Percentiles rank a stretch among this genome's conserved stretches.
These are phyloP conservation scores for Spathaspora gorwiae DNA, from an alignment of 805 yeast genomes.

Conservation along the genomic window DNA sequence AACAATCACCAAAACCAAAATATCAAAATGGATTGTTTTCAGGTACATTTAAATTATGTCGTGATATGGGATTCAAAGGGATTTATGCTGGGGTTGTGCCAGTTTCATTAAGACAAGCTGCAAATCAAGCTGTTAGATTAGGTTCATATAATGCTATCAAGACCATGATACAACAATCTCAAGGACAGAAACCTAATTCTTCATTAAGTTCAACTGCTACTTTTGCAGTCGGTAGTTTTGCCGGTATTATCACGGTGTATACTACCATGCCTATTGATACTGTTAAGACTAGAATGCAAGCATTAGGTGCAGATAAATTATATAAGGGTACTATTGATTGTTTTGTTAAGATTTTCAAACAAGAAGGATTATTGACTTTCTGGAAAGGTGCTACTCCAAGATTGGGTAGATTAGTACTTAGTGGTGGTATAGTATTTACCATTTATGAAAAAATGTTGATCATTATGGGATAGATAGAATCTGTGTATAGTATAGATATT, in stretches of 20 bases:
- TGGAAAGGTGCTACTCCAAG: slow-evolving; percentile 99
- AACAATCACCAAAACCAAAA: slow-evolving; percentile 68
- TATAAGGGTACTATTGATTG: slow-evolving; percentile 80
- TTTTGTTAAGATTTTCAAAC: slow-evolving; percentile 69
- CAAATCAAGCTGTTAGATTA: slow-evolving; percentile 90
- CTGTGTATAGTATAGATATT: not conserved
- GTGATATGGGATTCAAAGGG: slow-evolving; percentile 78
- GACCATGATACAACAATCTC: slow-evolving; percentile 65
- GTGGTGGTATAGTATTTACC: slow-evolving; percentile 97
- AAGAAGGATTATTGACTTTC: slow-evolving; percentile 86
- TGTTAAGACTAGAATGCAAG: slow-evolving; percentile 95
- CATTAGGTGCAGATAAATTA: slow-evolving; percentile 67
- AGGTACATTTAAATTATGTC: slow-evolving; percentile 62
- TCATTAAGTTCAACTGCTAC: slow-evolving; percentile 79
- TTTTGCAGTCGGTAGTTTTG: slow-evolving; percentile 83
- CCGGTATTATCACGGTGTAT: slow-evolving; percentile 86
- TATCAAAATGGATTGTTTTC: slow-evolving; percentile 61
- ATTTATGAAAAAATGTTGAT: slow-evolving; percentile 86
- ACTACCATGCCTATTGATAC: slow-evolving; percentile 95
- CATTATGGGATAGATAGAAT: slow-evolving; percentile 34
- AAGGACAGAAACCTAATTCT: slow-evolving; percentile 59
- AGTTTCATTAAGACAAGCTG: slow-evolving; percentile 91
- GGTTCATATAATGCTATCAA: slow-evolving; percentile 92
- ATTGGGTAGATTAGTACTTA: slow-evolving; percentile 81
- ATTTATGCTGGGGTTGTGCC: slow-evolving; percentile 88